Percentiles rank a stretch among this genome's conserved stretches.
Evolutionary conservation across 345 rosid species (phyloP).

Genomic region (Brassica rapa): DNA sequence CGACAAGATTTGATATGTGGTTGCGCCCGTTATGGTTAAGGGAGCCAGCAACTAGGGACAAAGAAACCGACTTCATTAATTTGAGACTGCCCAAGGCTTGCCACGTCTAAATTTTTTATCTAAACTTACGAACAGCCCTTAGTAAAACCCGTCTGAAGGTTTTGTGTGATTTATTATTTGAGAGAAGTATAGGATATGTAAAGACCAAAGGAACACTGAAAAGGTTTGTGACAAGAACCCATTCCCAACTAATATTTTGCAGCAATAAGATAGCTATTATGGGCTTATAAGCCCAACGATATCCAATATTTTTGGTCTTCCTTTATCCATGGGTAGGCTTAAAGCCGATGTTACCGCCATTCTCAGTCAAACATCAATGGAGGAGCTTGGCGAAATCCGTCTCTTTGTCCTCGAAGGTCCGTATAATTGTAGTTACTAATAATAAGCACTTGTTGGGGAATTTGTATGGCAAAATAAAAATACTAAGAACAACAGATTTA

Average conservation of each 20-base stretch:
- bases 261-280: neutral
- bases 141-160: neutral
- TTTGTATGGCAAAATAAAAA: neutral
- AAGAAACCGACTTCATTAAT: neutral
- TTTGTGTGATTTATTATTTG: neutral
- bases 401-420: constrained; percentile 93
- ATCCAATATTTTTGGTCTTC: neutral
- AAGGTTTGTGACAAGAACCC: neutral
- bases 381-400: constrained; percentile 46
- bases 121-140: neutral
- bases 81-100: neutral
- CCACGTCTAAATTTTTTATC: neutral
- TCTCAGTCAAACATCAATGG: constrained; percentile 13
- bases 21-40: neutral
- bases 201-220: neutral
- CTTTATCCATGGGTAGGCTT: neutral
- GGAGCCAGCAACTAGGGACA: neutral
- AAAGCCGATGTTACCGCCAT: neutral
- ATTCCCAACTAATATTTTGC: neutral
- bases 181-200: neutral
- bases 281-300: neutral
- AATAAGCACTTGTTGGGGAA: neutral
- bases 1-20: neutral
- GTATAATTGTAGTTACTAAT: constrained; percentile 46
- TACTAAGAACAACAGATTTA: constrained; percentile 1